These are phyloP conservation scores for Tetrastigma voinierianum DNA, from an alignment of 164 flowering plant genomes.

Conservation along the genomic window DNA sequence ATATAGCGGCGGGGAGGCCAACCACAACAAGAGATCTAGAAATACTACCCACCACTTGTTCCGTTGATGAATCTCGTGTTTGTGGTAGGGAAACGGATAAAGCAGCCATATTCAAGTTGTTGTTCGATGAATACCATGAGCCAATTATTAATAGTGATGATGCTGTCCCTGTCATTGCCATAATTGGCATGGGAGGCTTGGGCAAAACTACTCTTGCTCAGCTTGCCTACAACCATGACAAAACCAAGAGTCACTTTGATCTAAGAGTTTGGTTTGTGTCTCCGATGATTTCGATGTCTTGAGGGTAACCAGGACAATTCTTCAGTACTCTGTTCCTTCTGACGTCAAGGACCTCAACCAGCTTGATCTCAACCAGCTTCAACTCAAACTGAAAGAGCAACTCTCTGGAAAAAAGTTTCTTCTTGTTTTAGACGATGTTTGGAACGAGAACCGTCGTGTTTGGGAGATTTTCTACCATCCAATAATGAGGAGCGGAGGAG, in stretches of 20 bases:
- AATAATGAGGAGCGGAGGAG: neutral
- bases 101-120: neutral
- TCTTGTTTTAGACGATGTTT: slow-evolving; percentile 26
- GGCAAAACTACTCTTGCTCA: slow-evolving; percentile 12
- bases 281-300: slow-evolving; percentile 15
- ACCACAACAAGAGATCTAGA: neutral
- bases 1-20: too few species aligned
- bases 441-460: slow-evolving; percentile 9
- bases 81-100: slow-evolving; percentile 4
- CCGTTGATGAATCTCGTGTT: neutral
- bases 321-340: neutral
- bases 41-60: neutral
- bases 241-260: slow-evolving; percentile 8
- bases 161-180: neutral
- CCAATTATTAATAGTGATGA: neutral
- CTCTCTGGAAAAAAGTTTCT: slow-evolving; percentile 13
- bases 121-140: neutral
- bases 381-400: neutral
- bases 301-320: slow-evolving; percentile 6
- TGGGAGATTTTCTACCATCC: neutral
- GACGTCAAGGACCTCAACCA: neutral
- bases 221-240: slow-evolving; percentile 3
- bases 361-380: slow-evolving; percentile 10
- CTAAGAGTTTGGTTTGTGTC: slow-evolving; percentile 13
- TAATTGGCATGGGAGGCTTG: slow-evolving; percentile 13